phyloP scores from a whole-genome alignment of 2,329 filamentous ascomycete genomes.

The Botrytis deweyae region DNA sequence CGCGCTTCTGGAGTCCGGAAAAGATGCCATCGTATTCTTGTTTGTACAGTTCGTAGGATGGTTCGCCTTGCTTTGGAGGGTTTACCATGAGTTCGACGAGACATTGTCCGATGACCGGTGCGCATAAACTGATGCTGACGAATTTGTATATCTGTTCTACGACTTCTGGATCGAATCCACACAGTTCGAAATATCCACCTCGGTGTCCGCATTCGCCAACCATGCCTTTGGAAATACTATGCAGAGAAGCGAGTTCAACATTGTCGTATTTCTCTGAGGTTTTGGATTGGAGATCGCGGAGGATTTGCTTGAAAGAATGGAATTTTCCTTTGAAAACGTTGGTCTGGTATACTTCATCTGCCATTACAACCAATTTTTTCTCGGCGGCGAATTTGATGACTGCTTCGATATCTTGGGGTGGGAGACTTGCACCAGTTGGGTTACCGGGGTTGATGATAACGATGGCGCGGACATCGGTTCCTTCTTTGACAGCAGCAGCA shows the following conservation, averaged over 20 bases:
- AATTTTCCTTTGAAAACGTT: constrained; percentile 96
- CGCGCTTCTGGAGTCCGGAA: constrained; percentile 73
- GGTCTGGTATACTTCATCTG: constrained; percentile 98
- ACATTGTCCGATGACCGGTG: constrained; percentile 93
- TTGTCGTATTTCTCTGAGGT: constrained; percentile 73
- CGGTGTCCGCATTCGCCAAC: constrained; percentile 97
- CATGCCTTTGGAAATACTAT: constrained; percentile 97
- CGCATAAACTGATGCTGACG: constrained; percentile 93
- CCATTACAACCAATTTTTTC: constrained; percentile 84
- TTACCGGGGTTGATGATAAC: constrained; percentile 99
- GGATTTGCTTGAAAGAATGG: constrained; percentile 88
- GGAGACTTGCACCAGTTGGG: constrained; percentile 86
- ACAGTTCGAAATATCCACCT: constrained; percentile 95
- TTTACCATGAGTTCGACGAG: constrained; percentile 98
- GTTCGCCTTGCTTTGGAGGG: constrained; percentile 79
- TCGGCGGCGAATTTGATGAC: constrained; percentile 86
- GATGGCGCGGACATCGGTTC: constrained; percentile 85
- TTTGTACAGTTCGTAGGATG: constrained; percentile 79
- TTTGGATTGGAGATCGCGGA: constrained; percentile 77
- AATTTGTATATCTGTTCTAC: constrained; percentile 98
- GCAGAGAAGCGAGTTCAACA: constrained; percentile 86
- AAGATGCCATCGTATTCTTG: constrained; percentile 84
- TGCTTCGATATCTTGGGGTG: constrained; percentile 72
- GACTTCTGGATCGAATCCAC: constrained; percentile 82
- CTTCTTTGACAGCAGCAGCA: constrained; percentile 70